These are phyloP conservation scores for Saccharomycopsis fermentans DNA, from an alignment of 805 yeast genomes.

Conservation along the genomic window DNA sequence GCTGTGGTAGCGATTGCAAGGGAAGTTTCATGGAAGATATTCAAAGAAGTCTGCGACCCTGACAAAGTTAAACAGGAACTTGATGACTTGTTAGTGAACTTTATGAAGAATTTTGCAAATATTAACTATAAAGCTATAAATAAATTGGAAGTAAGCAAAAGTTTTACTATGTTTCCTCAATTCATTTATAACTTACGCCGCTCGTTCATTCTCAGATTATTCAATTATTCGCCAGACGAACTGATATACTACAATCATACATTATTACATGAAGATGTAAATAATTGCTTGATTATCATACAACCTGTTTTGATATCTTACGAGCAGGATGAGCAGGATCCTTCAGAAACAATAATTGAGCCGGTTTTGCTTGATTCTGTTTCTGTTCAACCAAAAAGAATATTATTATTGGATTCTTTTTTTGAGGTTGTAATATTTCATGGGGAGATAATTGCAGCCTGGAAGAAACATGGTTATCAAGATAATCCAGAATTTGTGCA, in stretches of 20 bases:
- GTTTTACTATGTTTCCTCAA: slow-evolving; percentile 86
- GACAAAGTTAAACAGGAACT: slow-evolving; percentile 93
- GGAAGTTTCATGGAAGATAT: slow-evolving; percentile 72
- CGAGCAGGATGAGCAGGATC: slow-evolving; percentile 45
- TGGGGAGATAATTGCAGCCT: slow-evolving; percentile 88
- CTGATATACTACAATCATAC: slow-evolving; percentile 95
- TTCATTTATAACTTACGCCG: slow-evolving; percentile 92
- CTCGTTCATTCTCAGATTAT: slow-evolving; percentile 90
- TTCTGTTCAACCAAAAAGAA: slow-evolving; percentile 80
- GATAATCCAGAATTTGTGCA: slow-evolving; percentile 83
- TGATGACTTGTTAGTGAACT: slow-evolving; percentile 79
- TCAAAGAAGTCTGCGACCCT: slow-evolving; percentile 62
- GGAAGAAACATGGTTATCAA: slow-evolving; percentile 95
- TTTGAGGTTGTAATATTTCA: slow-evolving; percentile 94
- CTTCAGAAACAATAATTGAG: slow-evolving; percentile 22
- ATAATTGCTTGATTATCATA: slow-evolving; percentile 90
- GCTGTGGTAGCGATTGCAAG: slow-evolving; percentile 93
- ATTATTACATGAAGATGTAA: slow-evolving; percentile 81
- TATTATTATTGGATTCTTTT: slow-evolving; percentile 85
- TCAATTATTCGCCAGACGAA: slow-evolving; percentile 98
- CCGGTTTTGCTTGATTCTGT: slow-evolving; percentile 91
- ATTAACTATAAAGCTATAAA: slow-evolving; percentile 77
- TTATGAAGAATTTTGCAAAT: slow-evolving; percentile 90
- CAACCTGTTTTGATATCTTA: slow-evolving; percentile 92
- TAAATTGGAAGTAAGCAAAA: slow-evolving; percentile 74